Evolutionary conservation across 1,284 basidiomycete genomes (phyloP).

Genomic region (Irpex sp.): DNA sequence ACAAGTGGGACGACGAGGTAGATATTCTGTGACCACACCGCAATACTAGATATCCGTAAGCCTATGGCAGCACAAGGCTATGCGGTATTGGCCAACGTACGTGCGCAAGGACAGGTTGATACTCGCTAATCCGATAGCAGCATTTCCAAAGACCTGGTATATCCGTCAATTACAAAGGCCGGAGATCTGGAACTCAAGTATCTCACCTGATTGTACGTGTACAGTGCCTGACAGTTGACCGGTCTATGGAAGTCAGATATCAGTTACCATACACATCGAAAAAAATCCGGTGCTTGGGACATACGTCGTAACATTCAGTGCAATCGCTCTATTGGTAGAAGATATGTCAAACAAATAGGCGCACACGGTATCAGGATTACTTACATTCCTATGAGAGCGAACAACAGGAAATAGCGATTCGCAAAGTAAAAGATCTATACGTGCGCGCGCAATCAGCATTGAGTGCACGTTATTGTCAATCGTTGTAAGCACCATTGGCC

Average conservation of each 20-base stretch:
- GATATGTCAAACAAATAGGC: conserved; percentile 1
- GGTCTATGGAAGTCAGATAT: conserved; percentile 32
- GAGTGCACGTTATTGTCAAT: background rate
- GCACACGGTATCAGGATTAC: conserved; percentile 18
- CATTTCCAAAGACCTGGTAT: conserved; percentile 41
- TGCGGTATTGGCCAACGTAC: conserved; percentile 32
- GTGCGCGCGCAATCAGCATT: background rate
- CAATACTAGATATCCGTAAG: conserved; percentile 44
- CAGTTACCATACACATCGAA: conserved; percentile 3
- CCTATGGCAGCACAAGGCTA: background rate
- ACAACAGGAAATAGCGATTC: conserved; percentile 62
- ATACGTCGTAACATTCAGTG: conserved; percentile 54
- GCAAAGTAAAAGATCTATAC: conserved; percentile 67
- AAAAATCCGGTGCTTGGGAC: conserved; percentile 15
- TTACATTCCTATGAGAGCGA: conserved; percentile 69
- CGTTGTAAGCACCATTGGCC: conserved; percentile 28
- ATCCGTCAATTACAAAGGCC: too few relatives aligned
- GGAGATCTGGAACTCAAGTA: too few relatives aligned
- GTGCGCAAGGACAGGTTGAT: conserved; percentile 73
- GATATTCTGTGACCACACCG: conserved; percentile 62
- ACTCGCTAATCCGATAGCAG: conserved; percentile 68
- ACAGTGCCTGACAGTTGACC: conserved; percentile 64
- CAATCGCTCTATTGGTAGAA: conserved; percentile 39
- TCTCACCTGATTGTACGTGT: conserved; percentile 65
- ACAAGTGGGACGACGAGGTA: conserved; percentile 55